Conservation (phyloP, 2,329 filamentous ascomycete genomes). For the Thermoascus crustaceus region DNA sequence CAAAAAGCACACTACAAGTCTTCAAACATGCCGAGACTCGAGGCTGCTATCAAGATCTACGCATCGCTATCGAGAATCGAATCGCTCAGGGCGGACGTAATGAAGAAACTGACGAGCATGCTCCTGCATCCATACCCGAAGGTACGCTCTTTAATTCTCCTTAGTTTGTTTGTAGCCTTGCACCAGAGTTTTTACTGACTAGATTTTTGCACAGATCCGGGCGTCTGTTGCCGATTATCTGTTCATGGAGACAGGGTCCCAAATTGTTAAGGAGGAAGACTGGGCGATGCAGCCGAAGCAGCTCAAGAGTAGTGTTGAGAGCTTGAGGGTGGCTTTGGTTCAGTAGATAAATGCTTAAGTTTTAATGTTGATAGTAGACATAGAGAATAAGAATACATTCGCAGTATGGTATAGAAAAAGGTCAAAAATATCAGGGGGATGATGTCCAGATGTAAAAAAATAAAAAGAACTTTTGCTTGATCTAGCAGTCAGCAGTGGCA, state of each 20-base stretch:
- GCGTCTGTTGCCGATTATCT: constrained; percentile 27
- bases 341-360: neutral
- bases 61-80: constrained; percentile 55
- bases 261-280: constrained; percentile 25
- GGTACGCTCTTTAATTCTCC: constrained; percentile 40
- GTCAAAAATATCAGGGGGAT: neutral
- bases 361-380: neutral
- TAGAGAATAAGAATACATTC: neutral
- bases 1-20: constrained; percentile 79
- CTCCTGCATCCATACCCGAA: constrained; percentile 75
- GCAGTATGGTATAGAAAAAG: no score
- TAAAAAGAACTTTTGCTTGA: neutral
- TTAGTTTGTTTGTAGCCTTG: neutral
- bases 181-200: constrained; percentile 4
- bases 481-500: no score
- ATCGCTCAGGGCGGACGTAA: constrained; percentile 46
- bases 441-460: constrained; percentile 1
- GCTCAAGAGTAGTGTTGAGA: constrained; percentile 7
- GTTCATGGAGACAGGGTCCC: constrained; percentile 25
- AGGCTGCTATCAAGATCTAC: constrained; percentile 74
- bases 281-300: constrained; percentile 18
- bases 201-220: constrained; percentile 25
- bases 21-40: constrained; percentile 70
- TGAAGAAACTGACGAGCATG: constrained; percentile 63
- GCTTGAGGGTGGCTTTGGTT: neutral